Base-by-base conservation (phyloP, 202 grass and related monocot genomes). In the Bolboschoenoplectus hybrid region DNA sequence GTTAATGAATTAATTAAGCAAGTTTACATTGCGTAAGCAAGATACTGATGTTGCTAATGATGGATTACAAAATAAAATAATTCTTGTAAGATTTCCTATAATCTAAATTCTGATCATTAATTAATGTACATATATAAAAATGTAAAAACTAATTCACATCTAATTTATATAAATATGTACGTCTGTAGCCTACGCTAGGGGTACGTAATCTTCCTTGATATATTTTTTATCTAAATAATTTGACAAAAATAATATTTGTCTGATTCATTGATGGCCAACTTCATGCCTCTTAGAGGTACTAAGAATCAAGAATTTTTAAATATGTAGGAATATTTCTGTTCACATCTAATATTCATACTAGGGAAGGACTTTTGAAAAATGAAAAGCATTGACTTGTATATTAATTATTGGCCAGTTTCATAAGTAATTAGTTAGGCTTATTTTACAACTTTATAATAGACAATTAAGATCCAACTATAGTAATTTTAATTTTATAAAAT, bases 241-340 rank as follows among this genome's bases (percentile, higher is more conserved):
- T 77, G 73, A 56, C 74, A 52, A 55, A 3, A 39, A 26, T 26
- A 17, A 20, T 40, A 6, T 58, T 11, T 49, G 60, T 67, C 46
- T 26, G 46, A 2, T 88, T 12, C 2, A 4, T 85, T 77, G 58
- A 57, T 62, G 88, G 84, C 67, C 74, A 74, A 63, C 73, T 89
- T 89, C 85, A 89, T 89, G 88, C 79, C 84, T 47, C 60, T 9
- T 34, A 17, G 49, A 38, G 50, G 47, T 51, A 67, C 49, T 67
- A 64, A 40, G 40, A 82, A 82, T 68, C 45, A 83, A 17, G 26
- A 5, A 47, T 4, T 67, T 83, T 68, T 51, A 66, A 68, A 83
- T 26, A 26, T 67, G 9, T 19, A 16, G 17, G 88, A 83, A 87
- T 89, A 87, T 87, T 36, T 86, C 2, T 41, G 69, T 89, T 85